A percentile compares a stretch with the other conserved stretches of the same genome.
Conservation (phyloP, 75 land plant species). For the Isoetes taiwanensis region DNA sequence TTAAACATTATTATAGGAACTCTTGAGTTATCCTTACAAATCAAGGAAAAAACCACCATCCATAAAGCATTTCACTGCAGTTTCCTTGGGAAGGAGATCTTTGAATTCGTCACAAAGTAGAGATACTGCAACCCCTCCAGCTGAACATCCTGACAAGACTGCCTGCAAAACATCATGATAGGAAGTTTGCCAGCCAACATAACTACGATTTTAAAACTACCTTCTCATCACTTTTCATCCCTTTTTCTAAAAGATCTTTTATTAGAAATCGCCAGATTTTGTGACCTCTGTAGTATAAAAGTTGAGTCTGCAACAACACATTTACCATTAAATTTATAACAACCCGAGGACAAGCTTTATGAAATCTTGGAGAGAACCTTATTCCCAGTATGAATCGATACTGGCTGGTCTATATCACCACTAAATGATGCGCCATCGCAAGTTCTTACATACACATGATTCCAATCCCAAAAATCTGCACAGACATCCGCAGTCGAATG, state of each 20-base stretch:
- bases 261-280: conserved; percentile 73
- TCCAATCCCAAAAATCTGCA: no score
- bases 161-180: conserved; percentile 43
- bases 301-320: conserved; percentile 24
- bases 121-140: conserved; percentile 83
- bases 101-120: conserved; percentile 59
- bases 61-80: conserved; percentile 68
- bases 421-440: neutral
- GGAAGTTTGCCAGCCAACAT: no score
- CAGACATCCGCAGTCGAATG: no score
- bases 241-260: conserved; percentile 71
- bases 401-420: no score
- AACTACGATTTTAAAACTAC: conserved; percentile 28
- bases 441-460: no score
- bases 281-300: conserved; percentile 71
- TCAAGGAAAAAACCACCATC: conserved; percentile 90
- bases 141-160: conserved; percentile 88
- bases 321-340: neutral
- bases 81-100: conserved; percentile 25
- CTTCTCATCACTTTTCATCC: conserved; percentile 56
- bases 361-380: no score
- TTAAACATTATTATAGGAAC: no score
- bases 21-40: no score
- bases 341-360: no score
- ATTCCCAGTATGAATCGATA: no score